Conservation (phyloP, 129 eudicot species). For the Kitagawia praeruptora region DNA sequence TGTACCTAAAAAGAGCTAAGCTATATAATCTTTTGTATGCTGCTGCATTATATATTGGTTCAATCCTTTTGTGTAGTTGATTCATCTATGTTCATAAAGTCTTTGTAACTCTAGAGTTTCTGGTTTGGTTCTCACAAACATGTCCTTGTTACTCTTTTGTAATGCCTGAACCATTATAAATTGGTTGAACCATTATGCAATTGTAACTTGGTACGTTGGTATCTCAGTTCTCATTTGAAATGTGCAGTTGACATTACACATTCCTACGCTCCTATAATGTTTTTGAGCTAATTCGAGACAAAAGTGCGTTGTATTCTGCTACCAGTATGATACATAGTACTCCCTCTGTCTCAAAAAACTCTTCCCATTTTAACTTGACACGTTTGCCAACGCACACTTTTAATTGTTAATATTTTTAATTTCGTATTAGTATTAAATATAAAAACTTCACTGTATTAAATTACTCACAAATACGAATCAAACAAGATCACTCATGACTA, state of each 20-base stretch:
- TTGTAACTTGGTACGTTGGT: not conserved
- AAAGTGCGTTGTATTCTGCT: no score
- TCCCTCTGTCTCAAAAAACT: no score
- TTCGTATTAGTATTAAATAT: no score
- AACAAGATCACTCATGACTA: no score
- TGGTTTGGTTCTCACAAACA: constrained; percentile 37
- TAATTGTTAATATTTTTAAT: no score
- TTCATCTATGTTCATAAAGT: constrained; percentile 21
- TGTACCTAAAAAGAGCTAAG: constrained; percentile 15
- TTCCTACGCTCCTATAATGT: no score
- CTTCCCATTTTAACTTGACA: no score
- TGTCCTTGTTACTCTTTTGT: constrained; percentile 3
- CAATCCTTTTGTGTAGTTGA: constrained; percentile 9
- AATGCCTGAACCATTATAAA: constrained; percentile 6
- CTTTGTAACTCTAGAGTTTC: constrained; percentile 18
- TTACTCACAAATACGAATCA: no score
- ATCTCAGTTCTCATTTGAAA: not conserved
- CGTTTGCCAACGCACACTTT: no score
- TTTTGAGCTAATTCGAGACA: no score
- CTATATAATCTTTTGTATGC: constrained; percentile 3
- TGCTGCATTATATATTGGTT: constrained; percentile 11
- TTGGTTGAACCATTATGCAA: not conserved
- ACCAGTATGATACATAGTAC: no score
- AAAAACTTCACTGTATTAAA: no score
- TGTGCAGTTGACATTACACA: not conserved